A percentile compares a stretch with the other conserved stretches of the same genome.
phyloP scores from a whole-genome alignment of 306 rosid genomes.

The Senna tora region DNA sequence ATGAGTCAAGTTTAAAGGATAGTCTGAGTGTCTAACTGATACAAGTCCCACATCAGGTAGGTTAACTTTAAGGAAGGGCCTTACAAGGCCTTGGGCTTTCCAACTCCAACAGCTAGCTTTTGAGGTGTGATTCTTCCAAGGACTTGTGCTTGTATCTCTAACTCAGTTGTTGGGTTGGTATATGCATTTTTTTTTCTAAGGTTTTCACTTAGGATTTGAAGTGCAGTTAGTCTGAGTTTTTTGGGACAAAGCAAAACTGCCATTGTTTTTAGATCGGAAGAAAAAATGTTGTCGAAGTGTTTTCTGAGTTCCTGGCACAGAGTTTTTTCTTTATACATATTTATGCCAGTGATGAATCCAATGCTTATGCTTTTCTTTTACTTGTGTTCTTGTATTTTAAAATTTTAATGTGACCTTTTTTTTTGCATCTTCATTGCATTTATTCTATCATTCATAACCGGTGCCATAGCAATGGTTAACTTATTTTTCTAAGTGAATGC shows the following conservation, averaged over 20 bases:
- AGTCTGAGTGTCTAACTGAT: neutral
- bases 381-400: constrained; percentile 4
- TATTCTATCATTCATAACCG: constrained; percentile 1
- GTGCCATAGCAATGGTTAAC: constrained; percentile 8
- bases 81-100: no score
- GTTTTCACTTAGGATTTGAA: neutral
- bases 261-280: neutral
- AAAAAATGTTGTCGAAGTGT: neutral
- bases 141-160: no score
- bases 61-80: no score
- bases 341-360: neutral
- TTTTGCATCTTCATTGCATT: neutral
- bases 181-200: neutral
- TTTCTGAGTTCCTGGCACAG: neutral
- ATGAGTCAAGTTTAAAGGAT: neutral
- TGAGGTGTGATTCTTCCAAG: no score
- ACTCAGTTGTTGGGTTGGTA: neutral
- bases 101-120: no score
- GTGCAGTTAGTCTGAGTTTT: neutral
- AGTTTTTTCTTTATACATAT: neutral
- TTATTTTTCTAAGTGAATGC: constrained; percentile 20
- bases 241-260: neutral
- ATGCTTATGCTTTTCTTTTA: constrained; percentile 7
- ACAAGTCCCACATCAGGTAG: no score
- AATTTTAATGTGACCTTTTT: constrained; percentile 8